Conservation (phyloP, 2,329 filamentous ascomycete genomes). For the Ascochyta clinopodiicola region DNA sequence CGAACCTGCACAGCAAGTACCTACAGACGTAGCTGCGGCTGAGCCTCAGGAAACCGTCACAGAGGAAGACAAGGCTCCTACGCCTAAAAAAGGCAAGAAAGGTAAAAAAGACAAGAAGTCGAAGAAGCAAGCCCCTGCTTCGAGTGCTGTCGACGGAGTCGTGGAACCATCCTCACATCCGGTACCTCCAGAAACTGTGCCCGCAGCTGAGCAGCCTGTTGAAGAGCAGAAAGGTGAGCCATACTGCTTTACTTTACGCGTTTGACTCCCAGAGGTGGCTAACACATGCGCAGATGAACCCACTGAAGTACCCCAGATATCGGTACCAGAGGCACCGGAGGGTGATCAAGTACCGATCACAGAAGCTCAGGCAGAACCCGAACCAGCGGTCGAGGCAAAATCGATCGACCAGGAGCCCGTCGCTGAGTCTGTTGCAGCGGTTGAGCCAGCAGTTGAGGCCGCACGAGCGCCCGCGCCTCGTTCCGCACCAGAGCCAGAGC, state of each 20-base stretch:
- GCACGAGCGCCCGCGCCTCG: conserved; percentile 16
- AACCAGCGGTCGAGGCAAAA: conserved; percentile 14
- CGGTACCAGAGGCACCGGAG: conserved; percentile 8
- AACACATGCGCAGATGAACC: conserved; percentile 5
- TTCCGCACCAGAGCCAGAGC: conserved; percentile 19
- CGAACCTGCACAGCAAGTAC: background rate
- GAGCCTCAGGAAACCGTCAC: background rate
- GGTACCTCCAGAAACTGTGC: background rate
- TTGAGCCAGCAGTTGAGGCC: conserved; percentile 15
- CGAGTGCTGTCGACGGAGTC: background rate
- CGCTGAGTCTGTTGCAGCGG: conserved; percentile 5
- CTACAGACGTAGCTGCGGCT: background rate
- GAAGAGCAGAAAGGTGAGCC: conserved; percentile 6
- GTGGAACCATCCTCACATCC: background rate
- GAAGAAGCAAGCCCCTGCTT: conserved; percentile 5
- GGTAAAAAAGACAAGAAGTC: conserved; percentile 13
- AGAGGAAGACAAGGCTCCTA: conserved; percentile 8
- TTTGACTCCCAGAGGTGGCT: background rate
- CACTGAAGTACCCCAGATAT: conserved; percentile 8
- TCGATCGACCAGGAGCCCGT: conserved; percentile 16
- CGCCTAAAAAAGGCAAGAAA: conserved; percentile 12
- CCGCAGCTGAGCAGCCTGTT: conserved; percentile 2
- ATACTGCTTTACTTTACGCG: background rate
- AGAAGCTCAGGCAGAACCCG: conserved; percentile 5
- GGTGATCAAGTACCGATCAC: conserved; percentile 4